Conservation (phyloP, 2,329 filamentous ascomycete species). For the Penicillium sclerotiorum region DNA sequence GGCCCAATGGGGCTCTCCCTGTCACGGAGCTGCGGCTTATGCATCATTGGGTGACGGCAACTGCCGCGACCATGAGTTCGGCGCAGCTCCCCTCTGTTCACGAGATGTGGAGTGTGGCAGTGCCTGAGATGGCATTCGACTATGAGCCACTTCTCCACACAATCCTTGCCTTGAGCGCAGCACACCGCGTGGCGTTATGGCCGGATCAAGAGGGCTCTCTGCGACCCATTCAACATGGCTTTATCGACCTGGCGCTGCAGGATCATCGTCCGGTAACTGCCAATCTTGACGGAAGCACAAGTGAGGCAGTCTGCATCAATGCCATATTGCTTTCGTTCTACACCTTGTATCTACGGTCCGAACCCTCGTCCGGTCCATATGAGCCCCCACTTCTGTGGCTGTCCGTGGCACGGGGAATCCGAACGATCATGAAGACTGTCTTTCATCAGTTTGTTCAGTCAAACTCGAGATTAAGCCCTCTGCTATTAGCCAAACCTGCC, state of each 20-base stretch:
- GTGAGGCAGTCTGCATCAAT: conserved; percentile 20
- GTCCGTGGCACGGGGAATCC: conserved; percentile 18
- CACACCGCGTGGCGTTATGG: conserved; percentile 15
- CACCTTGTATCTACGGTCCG: conserved; percentile 19
- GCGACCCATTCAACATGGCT: conserved; percentile 19
- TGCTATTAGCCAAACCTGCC: conserved; percentile 14
- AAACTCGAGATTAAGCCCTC: conserved; percentile 15
- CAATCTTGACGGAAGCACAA: conserved; percentile 9
- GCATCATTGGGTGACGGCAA: conserved; percentile 22
- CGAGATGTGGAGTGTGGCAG: conserved; percentile 21
- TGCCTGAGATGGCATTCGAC: conserved; percentile 24
- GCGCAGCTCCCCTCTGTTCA: conserved; percentile 16
- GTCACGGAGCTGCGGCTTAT: conserved; percentile 20
- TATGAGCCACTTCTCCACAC: conserved; percentile 25
- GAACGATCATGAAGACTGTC: conserved; percentile 15
- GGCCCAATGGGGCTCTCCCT: conserved; percentile 10
- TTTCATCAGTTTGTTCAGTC: conserved; percentile 12
- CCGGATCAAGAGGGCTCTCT: conserved; percentile 16
- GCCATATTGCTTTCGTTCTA: conserved; percentile 20
- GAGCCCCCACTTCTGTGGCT: conserved; percentile 22
- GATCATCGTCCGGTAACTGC: conserved; percentile 17
- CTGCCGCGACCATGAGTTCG: conserved; percentile 23
- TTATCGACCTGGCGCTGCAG: conserved; percentile 19
- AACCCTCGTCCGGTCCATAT: conserved; percentile 14
- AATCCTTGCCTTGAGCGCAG: conserved; percentile 18